phyloP scores from a whole-genome alignment of 768 basidiomycete species.

The Mycena metata region DNA sequence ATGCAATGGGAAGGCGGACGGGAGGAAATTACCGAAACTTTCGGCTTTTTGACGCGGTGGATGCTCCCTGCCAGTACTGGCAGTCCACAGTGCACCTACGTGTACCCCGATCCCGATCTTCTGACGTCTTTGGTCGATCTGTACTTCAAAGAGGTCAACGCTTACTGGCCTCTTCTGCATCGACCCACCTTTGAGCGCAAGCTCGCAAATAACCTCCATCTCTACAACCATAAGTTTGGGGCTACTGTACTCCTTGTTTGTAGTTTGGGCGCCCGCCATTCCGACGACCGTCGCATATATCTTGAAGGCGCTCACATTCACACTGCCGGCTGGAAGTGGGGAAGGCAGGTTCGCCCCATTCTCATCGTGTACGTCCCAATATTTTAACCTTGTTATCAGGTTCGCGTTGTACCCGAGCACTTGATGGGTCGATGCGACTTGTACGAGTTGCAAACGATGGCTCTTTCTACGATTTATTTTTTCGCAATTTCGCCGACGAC shows the following conservation, averaged over 20 bases:
- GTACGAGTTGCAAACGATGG: slow-evolving; percentile 32
- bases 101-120: slow-evolving; percentile 58
- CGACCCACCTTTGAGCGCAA: slow-evolving; percentile 74
- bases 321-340: slow-evolving; percentile 74
- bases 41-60: slow-evolving; percentile 5
- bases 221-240: slow-evolving; percentile 61
- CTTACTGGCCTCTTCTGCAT: slow-evolving; percentile 76
- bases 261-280: slow-evolving; percentile 72
- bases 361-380: neutral
- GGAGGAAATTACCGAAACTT: neutral
- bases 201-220: slow-evolving; percentile 64
- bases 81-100: slow-evolving; percentile 50
- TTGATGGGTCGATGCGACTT: slow-evolving; percentile 30
- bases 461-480: slow-evolving; percentile 56
- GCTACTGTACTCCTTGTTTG: slow-evolving; percentile 44
- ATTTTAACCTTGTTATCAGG: slow-evolving; percentile 41
- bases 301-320: slow-evolving; percentile 51
- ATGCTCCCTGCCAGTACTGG: slow-evolving; percentile 34
- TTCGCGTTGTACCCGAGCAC: slow-evolving; percentile 38
- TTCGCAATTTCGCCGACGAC: slow-evolving; percentile 54
- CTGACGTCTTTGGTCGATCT: slow-evolving; percentile 65
- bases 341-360: slow-evolving; percentile 45
- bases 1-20: slow-evolving; percentile 27
- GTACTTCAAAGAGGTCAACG: slow-evolving; percentile 69
- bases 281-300: slow-evolving; percentile 71